Evolutionary conservation across 495 filamentous ascomycete genomes (phyloP).

Genomic region (Thermothielavioides terrestris): DNA sequence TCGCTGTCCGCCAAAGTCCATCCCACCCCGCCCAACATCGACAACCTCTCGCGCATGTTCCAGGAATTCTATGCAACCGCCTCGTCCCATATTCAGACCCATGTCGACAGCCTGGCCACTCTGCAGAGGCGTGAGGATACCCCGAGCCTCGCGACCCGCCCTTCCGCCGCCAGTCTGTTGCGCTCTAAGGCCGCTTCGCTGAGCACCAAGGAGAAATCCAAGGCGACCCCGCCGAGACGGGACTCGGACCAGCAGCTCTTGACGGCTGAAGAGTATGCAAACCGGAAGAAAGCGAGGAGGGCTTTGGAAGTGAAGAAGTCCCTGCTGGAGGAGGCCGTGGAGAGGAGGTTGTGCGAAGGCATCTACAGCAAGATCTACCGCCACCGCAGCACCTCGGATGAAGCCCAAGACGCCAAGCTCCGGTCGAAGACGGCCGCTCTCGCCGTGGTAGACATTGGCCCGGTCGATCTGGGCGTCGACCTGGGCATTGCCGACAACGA

Average conservation of each 20-base stretch:
- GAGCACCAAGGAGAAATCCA: slow-evolving; percentile 41
- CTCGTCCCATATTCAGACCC: slow-evolving; percentile 73
- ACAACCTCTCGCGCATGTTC: slow-evolving; percentile 76
- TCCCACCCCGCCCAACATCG: slow-evolving; percentile 71
- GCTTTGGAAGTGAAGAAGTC: slow-evolving; percentile 65
- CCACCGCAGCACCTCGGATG: slow-evolving; percentile 85
- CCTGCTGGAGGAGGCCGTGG: slow-evolving; percentile 84
- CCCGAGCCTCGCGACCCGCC: slow-evolving; percentile 39
- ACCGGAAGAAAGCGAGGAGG: slow-evolving; percentile 68
- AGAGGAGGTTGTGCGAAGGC: slow-evolving; percentile 75
- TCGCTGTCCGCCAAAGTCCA: slow-evolving; percentile 83
- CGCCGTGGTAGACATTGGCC: slow-evolving; percentile 77
- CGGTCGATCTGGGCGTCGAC: slow-evolving; percentile 79
- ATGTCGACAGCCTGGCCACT: slow-evolving; percentile 73
- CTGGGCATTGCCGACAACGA: slow-evolving; percentile 42
- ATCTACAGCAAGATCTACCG: slow-evolving; percentile 85
- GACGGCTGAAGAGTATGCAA: slow-evolving; percentile 72
- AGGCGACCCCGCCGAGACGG: slow-evolving; percentile 22
- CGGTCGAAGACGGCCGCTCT: slow-evolving; percentile 91
- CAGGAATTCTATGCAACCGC: slow-evolving; percentile 90
- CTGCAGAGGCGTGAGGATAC: slow-evolving; percentile 56
- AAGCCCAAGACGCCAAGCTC: slow-evolving; percentile 89
- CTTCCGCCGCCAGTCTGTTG: slow-evolving; percentile 45
- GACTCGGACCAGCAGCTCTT: slow-evolving; percentile 79
- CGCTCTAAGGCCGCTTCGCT: slow-evolving; percentile 45